phyloP scores from a whole-genome alignment of 2,329 filamentous ascomycete genomes.

The Aureobasidium sp. region DNA sequence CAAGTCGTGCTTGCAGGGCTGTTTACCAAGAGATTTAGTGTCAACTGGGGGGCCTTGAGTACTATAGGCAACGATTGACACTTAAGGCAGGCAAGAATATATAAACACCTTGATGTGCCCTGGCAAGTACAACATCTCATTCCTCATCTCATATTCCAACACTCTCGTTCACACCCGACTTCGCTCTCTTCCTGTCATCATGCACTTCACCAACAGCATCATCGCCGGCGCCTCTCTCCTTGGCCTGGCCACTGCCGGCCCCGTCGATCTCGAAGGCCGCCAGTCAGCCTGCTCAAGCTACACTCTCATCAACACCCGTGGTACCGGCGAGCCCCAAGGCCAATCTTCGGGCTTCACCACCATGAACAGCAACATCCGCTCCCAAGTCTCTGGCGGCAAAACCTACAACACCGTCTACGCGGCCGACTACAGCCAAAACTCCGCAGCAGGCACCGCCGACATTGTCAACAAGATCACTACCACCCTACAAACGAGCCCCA shows the following conservation, averaged over 20 bases:
- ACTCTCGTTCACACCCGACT: not conserved
- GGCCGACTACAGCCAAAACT: slow-evolving; percentile 26
- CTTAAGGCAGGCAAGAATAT: not conserved
- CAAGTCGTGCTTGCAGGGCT: not conserved
- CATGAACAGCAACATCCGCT: slow-evolving; percentile 28
- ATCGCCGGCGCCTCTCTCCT: not conserved
- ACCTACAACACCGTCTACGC: slow-evolving; percentile 32
- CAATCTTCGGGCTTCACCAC: slow-evolving; percentile 26
- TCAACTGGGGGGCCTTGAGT: too few relatives aligned
- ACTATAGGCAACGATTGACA: not conserved
- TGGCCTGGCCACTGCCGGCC: not conserved
- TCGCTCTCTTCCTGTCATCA: not conserved
- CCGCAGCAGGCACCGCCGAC: slow-evolving; percentile 25
- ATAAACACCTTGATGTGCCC: not conserved
- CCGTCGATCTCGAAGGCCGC: slow-evolving; percentile 4
- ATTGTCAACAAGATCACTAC: slow-evolving; percentile 29
- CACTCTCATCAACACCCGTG: slow-evolving; percentile 24
- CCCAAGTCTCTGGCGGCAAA: slow-evolving; percentile 28
- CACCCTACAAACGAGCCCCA: slow-evolving; percentile 23
- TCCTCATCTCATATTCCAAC: not conserved
- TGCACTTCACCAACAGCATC: slow-evolving; percentile 9
- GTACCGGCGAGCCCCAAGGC: slow-evolving; percentile 24
- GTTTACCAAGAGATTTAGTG: not conserved
- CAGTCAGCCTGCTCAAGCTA: not conserved
- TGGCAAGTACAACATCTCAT: not conserved